phyloP scores from a whole-genome alignment of 2,329 filamentous ascomycete species.

The Aureobasidium lini region DNA sequence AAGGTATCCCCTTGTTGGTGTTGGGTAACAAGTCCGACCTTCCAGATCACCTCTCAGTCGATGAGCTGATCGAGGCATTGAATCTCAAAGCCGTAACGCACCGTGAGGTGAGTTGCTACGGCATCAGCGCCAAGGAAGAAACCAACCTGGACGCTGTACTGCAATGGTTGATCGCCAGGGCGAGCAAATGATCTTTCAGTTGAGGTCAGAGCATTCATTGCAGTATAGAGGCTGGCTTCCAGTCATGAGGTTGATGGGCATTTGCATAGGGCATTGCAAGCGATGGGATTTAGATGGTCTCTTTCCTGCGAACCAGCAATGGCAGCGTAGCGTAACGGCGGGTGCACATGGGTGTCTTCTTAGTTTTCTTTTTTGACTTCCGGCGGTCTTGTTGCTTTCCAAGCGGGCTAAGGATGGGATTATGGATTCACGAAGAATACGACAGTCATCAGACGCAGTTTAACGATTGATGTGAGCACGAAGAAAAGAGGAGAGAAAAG shows the following conservation, averaged over 20 bases:
- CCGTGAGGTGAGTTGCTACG: conserved; percentile 96
- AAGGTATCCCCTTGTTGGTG: conserved; percentile 86
- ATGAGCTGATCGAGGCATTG: conserved; percentile 89
- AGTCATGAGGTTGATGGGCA: not conserved
- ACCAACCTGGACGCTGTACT: conserved; percentile 96
- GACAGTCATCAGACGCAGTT: not conserved
- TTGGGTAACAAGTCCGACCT: conserved; percentile 97
- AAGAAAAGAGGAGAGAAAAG: not conserved
- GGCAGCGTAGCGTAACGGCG: conserved; percentile 5
- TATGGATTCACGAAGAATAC: not conserved
- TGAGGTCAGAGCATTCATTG: not conserved
- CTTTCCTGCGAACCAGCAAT: conserved; percentile 9
- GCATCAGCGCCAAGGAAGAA: conserved; percentile 97
- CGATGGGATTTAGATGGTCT: conserved; percentile 8
- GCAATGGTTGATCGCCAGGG: conserved; percentile 90
- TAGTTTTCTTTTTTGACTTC: not conserved
- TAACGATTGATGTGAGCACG: not conserved
- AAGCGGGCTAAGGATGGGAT: not conserved
- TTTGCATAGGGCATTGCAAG: conserved; percentile 9
- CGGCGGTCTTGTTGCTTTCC: not conserved
- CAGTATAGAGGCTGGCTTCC: not conserved
- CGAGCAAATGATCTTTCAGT: conserved; percentile 50
- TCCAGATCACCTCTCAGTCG: conserved; percentile 80
- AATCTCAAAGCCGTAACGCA: conserved; percentile 82
- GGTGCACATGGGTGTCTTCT: not conserved